phyloP scores from a whole-genome alignment of 768 basidiomycete species.

The Suillus plorans region DNA sequence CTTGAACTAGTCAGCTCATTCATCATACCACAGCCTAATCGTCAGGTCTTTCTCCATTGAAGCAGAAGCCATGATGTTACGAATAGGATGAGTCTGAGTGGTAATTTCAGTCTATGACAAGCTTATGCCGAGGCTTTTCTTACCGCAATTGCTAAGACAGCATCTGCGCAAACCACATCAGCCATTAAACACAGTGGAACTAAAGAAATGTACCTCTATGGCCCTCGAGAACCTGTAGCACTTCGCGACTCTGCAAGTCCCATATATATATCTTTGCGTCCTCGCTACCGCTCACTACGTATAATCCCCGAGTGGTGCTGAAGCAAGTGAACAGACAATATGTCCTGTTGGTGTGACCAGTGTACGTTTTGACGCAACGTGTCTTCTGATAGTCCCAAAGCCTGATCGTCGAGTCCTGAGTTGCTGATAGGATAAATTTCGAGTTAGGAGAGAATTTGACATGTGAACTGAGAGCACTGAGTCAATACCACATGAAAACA shows the following conservation, averaged over 20 bases:
- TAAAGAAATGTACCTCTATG: conserved; percentile 62
- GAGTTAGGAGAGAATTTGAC: conserved; percentile 94
- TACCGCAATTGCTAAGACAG: conserved; percentile 79
- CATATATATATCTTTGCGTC: conserved; percentile 87
- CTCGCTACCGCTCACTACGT: conserved; percentile 87
- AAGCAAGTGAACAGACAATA: conserved; percentile 79
- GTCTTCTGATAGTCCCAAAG: conserved; percentile 94
- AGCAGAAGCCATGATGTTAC: conserved; percentile 80
- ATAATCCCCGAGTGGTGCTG: conserved; percentile 54
- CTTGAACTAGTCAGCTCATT: conserved; percentile 27
- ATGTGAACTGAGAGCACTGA: conserved; percentile 58
- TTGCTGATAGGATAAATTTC: conserved; percentile 83
- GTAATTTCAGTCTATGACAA: conserved; percentile 11
- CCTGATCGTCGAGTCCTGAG: conserved; percentile 92
- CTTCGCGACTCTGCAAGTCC: conserved; percentile 81
- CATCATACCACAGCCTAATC: conserved; percentile 79
- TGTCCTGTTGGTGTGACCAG: conserved; percentile 82
- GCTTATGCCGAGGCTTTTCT: conserved; percentile 18
- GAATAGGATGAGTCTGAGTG: conserved; percentile 71
- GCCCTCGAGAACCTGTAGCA: conserved; percentile 73
- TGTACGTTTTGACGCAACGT: conserved; percentile 90
- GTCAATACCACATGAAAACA: conserved; percentile 2
- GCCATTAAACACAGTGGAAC: background rate
- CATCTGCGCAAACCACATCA: conserved; percentile 31
- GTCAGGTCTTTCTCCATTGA: conserved; percentile 86